Percentiles rank a stretch among this genome's conserved stretches.
phyloP scores from a whole-genome alignment of 164 flowering plant genomes.

The Vitis vinifera region ASM3070453v1 NC_081807.1:1533001-1533500 shows the following conservation, averaged over 20 bases:
- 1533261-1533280: constrained; percentile 11
- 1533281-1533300: constrained; percentile 1
- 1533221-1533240: not conserved
- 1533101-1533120: not conserved
- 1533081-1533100: too few species aligned
- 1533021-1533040: too few species aligned
- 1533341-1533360: constrained; percentile 14
- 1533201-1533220: not conserved
- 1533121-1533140: not conserved
- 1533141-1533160: not conserved
- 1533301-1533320: not conserved
- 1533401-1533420: constrained; percentile 19
- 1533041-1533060: too few species aligned
- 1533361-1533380: constrained; percentile 14
- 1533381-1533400: constrained; percentile 15
- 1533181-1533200: not conserved
- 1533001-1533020: too few species aligned
- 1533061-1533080: too few species aligned
- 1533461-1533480: too few species aligned
- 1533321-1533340: not conserved
- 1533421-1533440: too few species aligned
- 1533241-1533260: constrained; percentile 9
- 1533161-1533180: constrained; percentile 23
- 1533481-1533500: too few species aligned
- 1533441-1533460: too few species aligned